Base-by-base conservation (phyloP, 75 land plant species). In the Pinus taeda region DNA sequence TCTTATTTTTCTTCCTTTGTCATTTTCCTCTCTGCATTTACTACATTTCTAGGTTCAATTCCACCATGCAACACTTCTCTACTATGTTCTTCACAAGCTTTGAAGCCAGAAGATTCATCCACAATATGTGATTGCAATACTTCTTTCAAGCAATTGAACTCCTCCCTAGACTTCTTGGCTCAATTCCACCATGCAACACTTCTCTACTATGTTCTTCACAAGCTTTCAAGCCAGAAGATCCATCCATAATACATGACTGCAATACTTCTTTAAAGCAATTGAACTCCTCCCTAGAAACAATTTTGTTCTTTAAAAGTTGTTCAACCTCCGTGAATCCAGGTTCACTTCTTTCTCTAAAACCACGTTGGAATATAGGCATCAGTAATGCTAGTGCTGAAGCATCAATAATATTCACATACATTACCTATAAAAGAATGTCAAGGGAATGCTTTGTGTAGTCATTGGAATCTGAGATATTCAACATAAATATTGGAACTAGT, bases 101-200 rank as follows among this genome's bases (percentile, higher is more conserved):
- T 36, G 13, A 39, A 37, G 71, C 53, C 49, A 67, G 53, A 36
- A 67, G 12, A 14, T 20, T 2, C 12, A 14, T 73, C 74, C 29
- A 73, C 29, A 3, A 73, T 57, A 6, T 53, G 58, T 4, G 58
- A 55, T 13, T 73, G 5, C 42, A 73, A 56, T 73, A 73, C 5
- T 21, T 53, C 58, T 56, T 14, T 73, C 58, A 73, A 24, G 6
- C 33, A 53, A 73, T 53, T 56, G 36, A 53, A 73, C 58, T 73
- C 74, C 57, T 73, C 74, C 74, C 74, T 73, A 57, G 1, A 30
- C n/a, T n/a, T n/a, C 6, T 20, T 67, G 53, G 71, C 39, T 36
- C 53, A 67, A 6, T 17, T 67, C 45, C 45, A 39, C 22, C 45
- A 36, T 67, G 37, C 18, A 67, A 21, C 39, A 39, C 71, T 37